phyloP scores from a whole-genome alignment of 352 stramenopile species.

The Phytophthora ohioensis region DNA sequence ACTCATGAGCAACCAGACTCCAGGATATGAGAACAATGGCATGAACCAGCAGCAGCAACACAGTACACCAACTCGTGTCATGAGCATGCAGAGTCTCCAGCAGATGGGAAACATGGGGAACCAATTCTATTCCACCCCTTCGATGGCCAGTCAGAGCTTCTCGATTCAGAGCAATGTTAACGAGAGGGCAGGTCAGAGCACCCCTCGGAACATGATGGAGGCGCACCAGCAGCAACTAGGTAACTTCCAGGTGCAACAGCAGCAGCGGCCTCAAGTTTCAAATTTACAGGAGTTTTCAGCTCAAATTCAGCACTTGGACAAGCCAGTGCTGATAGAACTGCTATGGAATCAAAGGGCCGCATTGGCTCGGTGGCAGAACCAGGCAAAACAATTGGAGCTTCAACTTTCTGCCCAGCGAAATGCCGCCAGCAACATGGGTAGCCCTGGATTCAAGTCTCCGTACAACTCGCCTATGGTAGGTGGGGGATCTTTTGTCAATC shows the following conservation, averaged over 20 bases:
- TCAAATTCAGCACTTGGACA: slow-evolving; percentile 77
- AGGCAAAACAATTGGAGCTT: slow-evolving; percentile 59
- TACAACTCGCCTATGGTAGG: slow-evolving; percentile 50
- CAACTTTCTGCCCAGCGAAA: slow-evolving; percentile 45
- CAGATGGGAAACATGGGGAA: slow-evolving; percentile 16
- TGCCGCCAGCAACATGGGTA: slow-evolving; percentile 24
- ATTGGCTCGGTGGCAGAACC: slow-evolving; percentile 70
- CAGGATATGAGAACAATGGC: slow-evolving; percentile 12
- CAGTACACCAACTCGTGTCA: slow-evolving; percentile 17
- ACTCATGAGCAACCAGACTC: slow-evolving; percentile 43
- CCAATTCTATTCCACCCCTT: slow-evolving; percentile 26
- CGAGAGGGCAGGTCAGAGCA: slow-evolving; percentile 22
- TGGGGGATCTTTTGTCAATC: slow-evolving; percentile 33
- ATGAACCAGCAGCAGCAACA: slow-evolving; percentile 36
- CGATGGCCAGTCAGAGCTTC: slow-evolving; percentile 33
- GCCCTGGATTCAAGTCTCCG: slow-evolving; percentile 31
- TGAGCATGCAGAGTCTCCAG: slow-evolving; percentile 28
- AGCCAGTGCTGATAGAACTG: slow-evolving; percentile 71
- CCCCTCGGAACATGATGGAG: slow-evolving; percentile 33
- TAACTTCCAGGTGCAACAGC: slow-evolving; percentile 31
- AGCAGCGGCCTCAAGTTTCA: slow-evolving; percentile 32
- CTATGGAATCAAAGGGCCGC: slow-evolving; percentile 77
- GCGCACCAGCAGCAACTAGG: slow-evolving; percentile 28
- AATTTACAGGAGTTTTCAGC: slow-evolving; percentile 71
- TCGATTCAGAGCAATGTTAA: slow-evolving; percentile 24